Evolutionary conservation across 306 rosid genomes (phyloP).

Genomic region (Ceratonia siliqua): DNA sequence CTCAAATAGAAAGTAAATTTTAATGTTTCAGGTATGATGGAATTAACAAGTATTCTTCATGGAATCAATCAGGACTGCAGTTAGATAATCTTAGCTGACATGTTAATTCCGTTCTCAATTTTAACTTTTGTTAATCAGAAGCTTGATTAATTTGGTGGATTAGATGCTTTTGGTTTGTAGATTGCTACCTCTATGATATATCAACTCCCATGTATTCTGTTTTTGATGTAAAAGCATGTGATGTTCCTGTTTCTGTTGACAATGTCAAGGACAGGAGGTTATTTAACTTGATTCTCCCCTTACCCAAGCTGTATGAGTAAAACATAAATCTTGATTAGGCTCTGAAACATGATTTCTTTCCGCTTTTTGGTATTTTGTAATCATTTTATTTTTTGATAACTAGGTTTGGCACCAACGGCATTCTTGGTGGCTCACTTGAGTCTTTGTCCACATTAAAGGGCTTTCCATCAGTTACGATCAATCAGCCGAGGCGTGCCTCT

Average conservation of each 20-base stretch:
- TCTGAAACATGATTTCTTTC: constrained; percentile 32
- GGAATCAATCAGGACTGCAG: constrained; percentile 18
- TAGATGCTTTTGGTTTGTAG: neutral
- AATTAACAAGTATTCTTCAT: constrained; percentile 8
- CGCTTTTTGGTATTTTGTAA: constrained; percentile 31
- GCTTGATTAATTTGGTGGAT: constrained; percentile 12
- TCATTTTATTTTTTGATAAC: constrained; percentile 24
- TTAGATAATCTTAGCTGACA: constrained; percentile 31
- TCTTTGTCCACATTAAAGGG: constrained; percentile 72
- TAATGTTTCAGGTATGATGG: neutral
- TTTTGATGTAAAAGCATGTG: constrained; percentile 31
- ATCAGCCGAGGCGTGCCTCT: constrained; percentile 50
- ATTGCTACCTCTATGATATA: neutral
- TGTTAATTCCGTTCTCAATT: constrained; percentile 29
- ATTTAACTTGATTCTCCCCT: constrained; percentile 18
- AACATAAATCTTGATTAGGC: constrained; percentile 14
- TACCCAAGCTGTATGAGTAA: neutral
- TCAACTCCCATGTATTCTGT: constrained; percentile 6
- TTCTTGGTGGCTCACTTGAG: constrained; percentile 76
- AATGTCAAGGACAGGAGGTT: constrained; percentile 22
- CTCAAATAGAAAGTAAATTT: neutral
- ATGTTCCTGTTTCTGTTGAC: constrained; percentile 33
- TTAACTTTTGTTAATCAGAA: constrained; percentile 3
- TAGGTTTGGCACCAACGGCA: constrained; percentile 84
- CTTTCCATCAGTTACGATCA: constrained; percentile 47